Base-by-base conservation (phyloP, 2,329 filamentous ascomycete genomes). In the Chaetoscypha palmicola region DNA sequence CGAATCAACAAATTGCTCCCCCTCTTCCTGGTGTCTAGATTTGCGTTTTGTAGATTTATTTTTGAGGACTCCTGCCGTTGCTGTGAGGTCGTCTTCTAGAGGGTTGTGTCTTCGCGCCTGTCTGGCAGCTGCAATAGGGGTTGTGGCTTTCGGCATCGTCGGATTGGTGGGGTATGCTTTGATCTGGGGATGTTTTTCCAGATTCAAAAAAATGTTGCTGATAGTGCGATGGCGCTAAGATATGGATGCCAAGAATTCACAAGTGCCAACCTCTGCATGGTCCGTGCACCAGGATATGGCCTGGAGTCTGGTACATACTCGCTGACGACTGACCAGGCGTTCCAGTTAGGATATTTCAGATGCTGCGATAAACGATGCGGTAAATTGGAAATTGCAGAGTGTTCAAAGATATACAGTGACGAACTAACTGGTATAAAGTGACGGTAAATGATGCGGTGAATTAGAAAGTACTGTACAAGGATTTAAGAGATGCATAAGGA, bases 51-150 rank as follows among this genome's bases (percentile, higher is more conserved):
- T 73, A 55, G 81, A 81, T 72, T 90, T 81, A 62, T 80, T 80
- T 68, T 90, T 79, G 59, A 91, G 64, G 53, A 81, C 70, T 48
- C 82, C 74, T 48, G 82, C 74, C 46, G 81, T 75, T 54, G 87
- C 73, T 56, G 83, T 67, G 61, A 97, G 74, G 59, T 97, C 92
- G 61, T 94, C 86, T 58, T 91, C 84, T 48, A 98, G 83, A 31
- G 91, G 90, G 56, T 94, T 94, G 68, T 96, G 91, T 53, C 86
- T 81, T 59, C 83, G 79, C 48, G 72, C 72, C 55, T 72, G 72
- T 62, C 73, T 78, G 54, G 64, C 68, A 46, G 71, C 72, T 54
- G 71, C 65, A 50, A 67, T 74, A 14, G 77, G 72, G 45, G 76
- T 76, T 21, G 72, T 77, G 38, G 83, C 80, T 71, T 94, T 94